Evolutionary conservation across 129 eudicot species (phyloP), one percentile per base, ranked within the genome.

Genomic region (Helianthus tuberosus): DNA sequence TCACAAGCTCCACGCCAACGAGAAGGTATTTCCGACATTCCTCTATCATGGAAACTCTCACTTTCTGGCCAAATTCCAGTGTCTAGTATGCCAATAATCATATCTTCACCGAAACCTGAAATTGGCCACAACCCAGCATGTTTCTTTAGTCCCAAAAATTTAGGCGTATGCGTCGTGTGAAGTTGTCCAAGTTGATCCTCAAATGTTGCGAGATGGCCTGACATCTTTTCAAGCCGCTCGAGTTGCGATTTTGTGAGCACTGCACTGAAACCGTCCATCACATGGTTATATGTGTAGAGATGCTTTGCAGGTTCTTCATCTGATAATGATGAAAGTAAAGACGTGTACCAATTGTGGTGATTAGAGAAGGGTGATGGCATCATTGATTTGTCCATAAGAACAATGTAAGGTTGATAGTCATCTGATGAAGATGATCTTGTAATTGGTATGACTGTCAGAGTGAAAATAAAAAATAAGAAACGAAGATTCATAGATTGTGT

Each of bases 31-130:
- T 77, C 79, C 0, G 85, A 71, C 85, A 86, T 80, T 43, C 83
- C 85, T 51, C 69, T 82, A 49, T 86, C 90, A 0, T 55, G 48
- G 48, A 86, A 86, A 35, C 90, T 86, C 77, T 69, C 72, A 11
- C 87, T 79, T 73, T 86, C 87, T 1, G 90, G 85, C 90, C 90
- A 86, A 5, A 86, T 76, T 1, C 90, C 90, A 0, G 90, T 79
- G 76, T 86, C 90, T 0, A 86, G 53, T 15, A 86, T 64, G 6
- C 90, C 87, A 11, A 82, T 68, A 6, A 86, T 79, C 76, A 86
- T 73, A 64, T 86, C 90, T 54, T 79, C 87, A 47, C 86, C 86
- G 12, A 77, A 84, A 0, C 68, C 76, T 4, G 85, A 69, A 57
- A 17, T 51, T 5, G 89, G 89, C 89, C 89, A 84, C 12, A 81